A percentile compares a stretch with the other conserved stretches of the same genome.
phyloP scores from a whole-genome alignment of 805 yeast species.

The Saccharomycopsis malanga region DNA sequence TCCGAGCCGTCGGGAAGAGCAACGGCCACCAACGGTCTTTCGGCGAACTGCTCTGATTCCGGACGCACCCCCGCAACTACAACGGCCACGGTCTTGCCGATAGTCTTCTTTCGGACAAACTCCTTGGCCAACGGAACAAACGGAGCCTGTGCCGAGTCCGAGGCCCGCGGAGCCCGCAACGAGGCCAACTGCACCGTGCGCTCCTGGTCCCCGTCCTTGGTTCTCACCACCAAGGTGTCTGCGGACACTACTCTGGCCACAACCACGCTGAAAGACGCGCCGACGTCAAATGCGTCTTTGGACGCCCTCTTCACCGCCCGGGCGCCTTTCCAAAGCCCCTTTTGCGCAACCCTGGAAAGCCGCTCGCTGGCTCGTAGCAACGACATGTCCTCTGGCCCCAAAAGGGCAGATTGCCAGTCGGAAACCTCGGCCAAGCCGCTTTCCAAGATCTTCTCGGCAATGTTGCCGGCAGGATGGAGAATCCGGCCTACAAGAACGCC shows the following conservation, averaged over 20 bases:
- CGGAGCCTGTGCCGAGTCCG: conserved; percentile 49
- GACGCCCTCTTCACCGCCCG: conserved; percentile 22
- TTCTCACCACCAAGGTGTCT: conserved; percentile 56
- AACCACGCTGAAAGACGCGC: conserved; percentile 45
- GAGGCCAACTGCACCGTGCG: conserved; percentile 70
- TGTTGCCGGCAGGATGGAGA: conserved; percentile 70
- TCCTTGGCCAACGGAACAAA: conserved; percentile 65
- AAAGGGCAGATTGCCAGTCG: conserved; percentile 69
- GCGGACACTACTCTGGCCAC: conserved; percentile 58
- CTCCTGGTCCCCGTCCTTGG: conserved; percentile 40
- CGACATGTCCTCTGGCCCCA: conserved; percentile 62
- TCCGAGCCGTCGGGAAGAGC: conserved; percentile 46
- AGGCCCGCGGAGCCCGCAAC: conserved; percentile 62
- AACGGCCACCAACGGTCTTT: conserved; percentile 59
- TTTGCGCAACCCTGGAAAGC: conserved; percentile 47
- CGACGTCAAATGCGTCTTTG: conserved; percentile 32
- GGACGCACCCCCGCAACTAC: conserved; percentile 59
- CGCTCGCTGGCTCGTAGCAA: conserved; percentile 58
- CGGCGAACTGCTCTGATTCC: conserved; percentile 53
- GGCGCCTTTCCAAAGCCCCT: conserved; percentile 49
- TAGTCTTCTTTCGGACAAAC: conserved; percentile 56
- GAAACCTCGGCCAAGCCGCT: conserved; percentile 68
- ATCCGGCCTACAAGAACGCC: conserved; percentile 56
- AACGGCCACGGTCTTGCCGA: conserved; percentile 64
- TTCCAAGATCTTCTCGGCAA: conserved; percentile 58